A percentile compares a stretch with the other conserved stretches of the same genome.
Evolutionary conservation across 495 filamentous ascomycete species (phyloP).

Genomic region (Aspergillus carlsbadensis): DNA sequence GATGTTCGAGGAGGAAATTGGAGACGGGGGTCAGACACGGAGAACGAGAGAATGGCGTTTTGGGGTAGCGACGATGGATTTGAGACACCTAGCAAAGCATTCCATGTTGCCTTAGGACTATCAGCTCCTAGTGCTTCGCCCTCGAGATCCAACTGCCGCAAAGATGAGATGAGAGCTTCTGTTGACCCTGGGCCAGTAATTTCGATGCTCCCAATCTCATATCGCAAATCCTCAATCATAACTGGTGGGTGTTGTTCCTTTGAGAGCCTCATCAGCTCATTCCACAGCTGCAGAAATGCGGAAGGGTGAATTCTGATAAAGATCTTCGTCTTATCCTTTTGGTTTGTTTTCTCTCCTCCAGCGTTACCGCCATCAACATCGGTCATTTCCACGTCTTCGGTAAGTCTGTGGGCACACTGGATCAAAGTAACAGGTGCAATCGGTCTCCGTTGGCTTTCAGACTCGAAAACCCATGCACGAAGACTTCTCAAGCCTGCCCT

Average conservation of each 20-base stretch:
- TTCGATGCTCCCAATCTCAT: conserved; percentile 93
- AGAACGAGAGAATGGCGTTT: conserved; percentile 71
- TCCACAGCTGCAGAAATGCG: conserved; percentile 82
- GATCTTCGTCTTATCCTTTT: conserved; percentile 54
- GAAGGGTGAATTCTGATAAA: conserved; percentile 85
- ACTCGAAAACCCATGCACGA: conserved; percentile 64
- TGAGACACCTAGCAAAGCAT: conserved; percentile 63
- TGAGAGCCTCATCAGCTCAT: conserved; percentile 64
- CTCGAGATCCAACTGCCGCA: conserved; percentile 54
- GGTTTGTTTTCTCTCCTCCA: conserved; percentile 24
- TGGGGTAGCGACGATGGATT: conserved; percentile 75
- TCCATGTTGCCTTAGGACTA: conserved; percentile 57
- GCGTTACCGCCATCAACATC: conserved; percentile 23
- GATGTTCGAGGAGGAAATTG: conserved; percentile 58
- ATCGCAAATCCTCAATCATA: conserved; percentile 84
- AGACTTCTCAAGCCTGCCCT: conserved; percentile 67
- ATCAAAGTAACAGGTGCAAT: conserved; percentile 80
- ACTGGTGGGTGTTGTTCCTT: conserved; percentile 72
- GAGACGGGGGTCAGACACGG: conserved; percentile 76
- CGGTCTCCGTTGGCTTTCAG: conserved; percentile 46
- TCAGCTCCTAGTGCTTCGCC: conserved; percentile 27
- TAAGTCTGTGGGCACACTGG: conserved; percentile 50
- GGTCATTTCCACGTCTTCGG: conserved; percentile 37
- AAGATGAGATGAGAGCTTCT: conserved; percentile 70
- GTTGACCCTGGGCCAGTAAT: conserved; percentile 80